Conservation (phyloP, 2,329 filamentous ascomycete species). For the Coleophoma eucalyptorum region DNA sequence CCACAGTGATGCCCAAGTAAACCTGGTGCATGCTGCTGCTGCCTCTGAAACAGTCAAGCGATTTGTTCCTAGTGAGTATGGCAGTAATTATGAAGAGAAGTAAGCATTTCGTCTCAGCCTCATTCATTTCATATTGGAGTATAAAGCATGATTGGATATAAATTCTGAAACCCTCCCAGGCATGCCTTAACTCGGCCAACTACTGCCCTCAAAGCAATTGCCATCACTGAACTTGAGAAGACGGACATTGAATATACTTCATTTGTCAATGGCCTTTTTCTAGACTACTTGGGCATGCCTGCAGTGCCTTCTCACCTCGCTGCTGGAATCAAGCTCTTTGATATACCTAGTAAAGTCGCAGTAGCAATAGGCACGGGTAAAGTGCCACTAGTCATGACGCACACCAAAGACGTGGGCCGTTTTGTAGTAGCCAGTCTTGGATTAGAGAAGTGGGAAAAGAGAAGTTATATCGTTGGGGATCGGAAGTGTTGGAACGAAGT, state of each 20-base stretch:
- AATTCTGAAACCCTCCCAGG: not conserved
- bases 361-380: slow-evolving; percentile 19
- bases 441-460: slow-evolving; percentile 16
- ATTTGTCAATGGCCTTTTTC: slow-evolving; percentile 16
- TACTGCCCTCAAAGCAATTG: not conserved
- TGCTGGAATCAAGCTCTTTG: slow-evolving; percentile 13
- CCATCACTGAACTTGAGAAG: slow-evolving; percentile 4
- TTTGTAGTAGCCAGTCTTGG: slow-evolving; percentile 18
- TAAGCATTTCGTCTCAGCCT: not conserved
- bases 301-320: slow-evolving; percentile 15
- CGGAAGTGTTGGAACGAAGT: slow-evolving; percentile 21
- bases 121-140: not conserved
- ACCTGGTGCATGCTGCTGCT: slow-evolving; percentile 30
- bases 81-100: slow-evolving; percentile 29
- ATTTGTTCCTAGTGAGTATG: slow-evolving; percentile 35
- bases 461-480: slow-evolving; percentile 18
- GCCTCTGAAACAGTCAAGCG: slow-evolving; percentile 24
- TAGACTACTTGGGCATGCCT: slow-evolving; percentile 16
- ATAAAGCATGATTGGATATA: not conserved
- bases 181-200: not conserved
- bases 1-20: slow-evolving; percentile 26
- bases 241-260: slow-evolving; percentile 17
- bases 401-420: slow-evolving; percentile 21
- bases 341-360: slow-evolving; percentile 15
- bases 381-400: slow-evolving; percentile 13